These are phyloP conservation scores for Globisporangium sylvaticum DNA, from an alignment of 352 stramenopile genomes.

Conservation along the genomic window DNA sequence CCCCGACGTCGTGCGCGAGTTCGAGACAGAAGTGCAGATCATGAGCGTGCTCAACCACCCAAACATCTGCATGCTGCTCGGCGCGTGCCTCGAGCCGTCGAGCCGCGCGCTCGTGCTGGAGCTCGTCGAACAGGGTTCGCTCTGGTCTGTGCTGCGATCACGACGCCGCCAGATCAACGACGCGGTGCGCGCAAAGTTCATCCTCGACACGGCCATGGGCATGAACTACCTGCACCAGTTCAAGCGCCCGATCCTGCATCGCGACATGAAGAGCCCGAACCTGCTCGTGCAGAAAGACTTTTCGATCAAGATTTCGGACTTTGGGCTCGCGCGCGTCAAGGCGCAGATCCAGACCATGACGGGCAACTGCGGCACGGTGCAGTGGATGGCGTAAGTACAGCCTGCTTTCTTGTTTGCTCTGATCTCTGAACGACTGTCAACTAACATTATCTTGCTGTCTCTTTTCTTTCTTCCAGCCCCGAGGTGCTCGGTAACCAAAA, in stretches of 20 bases:
- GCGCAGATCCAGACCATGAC: constrained; percentile 91
- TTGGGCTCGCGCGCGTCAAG: constrained; percentile 90
- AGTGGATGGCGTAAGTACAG: constrained; percentile 83
- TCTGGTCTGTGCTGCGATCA: constrained; percentile 90
- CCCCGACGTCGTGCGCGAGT: constrained; percentile 63
- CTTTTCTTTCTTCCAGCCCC: constrained; percentile 32
- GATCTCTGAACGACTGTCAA: not conserved
- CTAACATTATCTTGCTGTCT: constrained; percentile 4
- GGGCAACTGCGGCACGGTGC: constrained; percentile 86
- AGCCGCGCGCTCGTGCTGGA: constrained; percentile 96
- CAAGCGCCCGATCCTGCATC: constrained; percentile 82
- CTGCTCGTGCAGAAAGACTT: constrained; percentile 81
- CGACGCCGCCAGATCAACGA: constrained; percentile 36
- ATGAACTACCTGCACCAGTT: constrained; percentile 90
- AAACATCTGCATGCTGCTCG: constrained; percentile 96
- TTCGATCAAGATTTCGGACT: constrained; percentile 90
- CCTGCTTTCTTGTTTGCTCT: constrained; percentile 5
- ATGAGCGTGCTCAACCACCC: constrained; percentile 92
- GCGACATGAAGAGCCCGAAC: constrained; percentile 90
- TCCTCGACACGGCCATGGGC: constrained; percentile 70
- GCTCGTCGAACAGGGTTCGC: constrained; percentile 88
- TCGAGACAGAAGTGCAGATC: constrained; percentile 81
- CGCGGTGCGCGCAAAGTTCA: constrained; percentile 51
- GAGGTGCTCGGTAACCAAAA: constrained; percentile 88
- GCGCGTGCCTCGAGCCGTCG: constrained; percentile 89